A percentile compares a stretch with the other conserved stretches of the same genome.
phyloP scores from a whole-genome alignment of 495 filamentous ascomycete species.

The Polyplosphaeria fusca region DNA sequence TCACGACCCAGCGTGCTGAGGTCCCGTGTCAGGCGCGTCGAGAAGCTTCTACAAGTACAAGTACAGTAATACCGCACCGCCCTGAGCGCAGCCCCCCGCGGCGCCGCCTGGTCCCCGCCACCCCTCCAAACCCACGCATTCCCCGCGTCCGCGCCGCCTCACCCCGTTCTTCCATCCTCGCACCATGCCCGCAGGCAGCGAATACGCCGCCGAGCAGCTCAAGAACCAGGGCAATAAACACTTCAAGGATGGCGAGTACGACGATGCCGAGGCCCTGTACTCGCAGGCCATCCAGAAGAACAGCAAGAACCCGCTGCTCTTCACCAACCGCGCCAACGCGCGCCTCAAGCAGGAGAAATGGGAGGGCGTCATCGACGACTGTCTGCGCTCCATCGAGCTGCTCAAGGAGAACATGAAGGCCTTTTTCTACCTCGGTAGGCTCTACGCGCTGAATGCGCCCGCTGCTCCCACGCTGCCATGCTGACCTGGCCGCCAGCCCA shows the following conservation, averaged over 20 bases:
- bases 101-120: no score
- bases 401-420: conserved; percentile 71
- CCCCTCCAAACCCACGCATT: not conserved
- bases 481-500: conserved; percentile 50
- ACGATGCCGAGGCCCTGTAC: conserved; percentile 71
- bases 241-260: conserved; percentile 60
- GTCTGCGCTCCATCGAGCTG: conserved; percentile 67
- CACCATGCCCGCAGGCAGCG: conserved; percentile 25
- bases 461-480: not conserved
- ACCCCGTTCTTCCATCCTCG: not conserved
- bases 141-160: not conserved
- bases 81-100: no score
- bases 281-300: conserved; percentile 74
- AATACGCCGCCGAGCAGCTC: conserved; percentile 40
- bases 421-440: conserved; percentile 62
- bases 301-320: conserved; percentile 59
- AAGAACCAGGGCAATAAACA: conserved; percentile 42
- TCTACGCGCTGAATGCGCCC: not conserved
- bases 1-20: no score
- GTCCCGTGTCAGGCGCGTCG: no score
- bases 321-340: conserved; percentile 87
- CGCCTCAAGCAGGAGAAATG: conserved; percentile 69
- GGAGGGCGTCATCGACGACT: conserved; percentile 78
- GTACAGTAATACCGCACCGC: no score
- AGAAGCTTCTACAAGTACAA: no score